Evolutionary conservation across 331 rosid genomes (phyloP), one percentile per base, ranked within the genome.

Genomic region (Rosa hybrid): DNA sequence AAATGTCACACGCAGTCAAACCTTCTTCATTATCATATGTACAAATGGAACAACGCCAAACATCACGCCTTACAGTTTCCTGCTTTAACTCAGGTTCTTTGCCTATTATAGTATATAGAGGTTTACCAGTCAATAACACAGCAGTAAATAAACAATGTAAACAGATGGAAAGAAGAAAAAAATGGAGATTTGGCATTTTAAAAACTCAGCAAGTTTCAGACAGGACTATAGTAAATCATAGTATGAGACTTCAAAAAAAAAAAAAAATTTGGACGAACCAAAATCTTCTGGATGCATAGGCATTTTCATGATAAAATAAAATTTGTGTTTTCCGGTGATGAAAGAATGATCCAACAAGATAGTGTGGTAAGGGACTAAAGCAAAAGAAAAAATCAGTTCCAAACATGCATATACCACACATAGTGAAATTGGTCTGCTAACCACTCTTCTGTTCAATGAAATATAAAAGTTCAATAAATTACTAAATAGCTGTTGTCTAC

Each of bases 21-120:
- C 86, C 80, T 75, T 91, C 94, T 7, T 93, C 96, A 18, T 93
- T 96, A 83, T 96, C 98, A 27, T 93, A 93, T 10, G 97, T 91
- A 82, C 99, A 96, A 79, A 93, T 89, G 75, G 91, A 46, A 84
- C 99, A 96, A 75, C 73, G 81, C 99, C 99, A 96, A 78, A 90
- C 45, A 63, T 87, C 86, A 18, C 46, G 82, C 76, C 3, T 83
- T 39, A 41, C 69, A 41, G 87, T 79, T 85, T 85, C 93, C 82
- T 80, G 81, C 82, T 81, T 87, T 72, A 86, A 68, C 75, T 54
- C 89, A 63, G 84, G 82, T 76, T 62, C 80, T 34, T 83, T 87
- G 72, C 83, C 97, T 90, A 89, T 62, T 27, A 79, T 44, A 60
- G 71, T 59, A 85, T 71, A 83, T 30, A 77, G 73, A 82, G 60